phyloP scores from a whole-genome alignment of 164 flowering plant genomes.

The Euptelea pleiosperma region DNA sequence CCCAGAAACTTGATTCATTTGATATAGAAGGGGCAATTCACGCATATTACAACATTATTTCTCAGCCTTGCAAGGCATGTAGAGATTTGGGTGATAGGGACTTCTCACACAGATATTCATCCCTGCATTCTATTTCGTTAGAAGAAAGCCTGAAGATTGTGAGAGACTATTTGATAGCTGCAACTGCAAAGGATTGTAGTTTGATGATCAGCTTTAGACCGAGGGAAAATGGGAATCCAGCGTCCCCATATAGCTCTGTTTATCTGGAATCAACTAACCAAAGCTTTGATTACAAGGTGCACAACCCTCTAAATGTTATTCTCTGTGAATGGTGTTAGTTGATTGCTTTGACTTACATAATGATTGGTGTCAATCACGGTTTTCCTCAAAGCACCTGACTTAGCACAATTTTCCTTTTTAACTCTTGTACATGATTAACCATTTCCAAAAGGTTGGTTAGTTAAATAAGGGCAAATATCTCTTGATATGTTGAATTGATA shows the following conservation, averaged over 20 bases:
- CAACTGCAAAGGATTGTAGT: slow-evolving; percentile 95
- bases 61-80: slow-evolving; percentile 74
- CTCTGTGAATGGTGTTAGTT: not conserved
- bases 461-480: no score
- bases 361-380: not conserved
- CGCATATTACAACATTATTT: slow-evolving; percentile 73
- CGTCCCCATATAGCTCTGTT: slow-evolving; percentile 32
- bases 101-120: slow-evolving; percentile 26
- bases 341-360: no score
- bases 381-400: no score
- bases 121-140: slow-evolving; percentile 60
- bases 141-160: slow-evolving; percentile 76
- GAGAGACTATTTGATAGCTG: slow-evolving; percentile 78
- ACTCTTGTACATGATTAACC: no score
- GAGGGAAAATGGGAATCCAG: slow-evolving; percentile 24
- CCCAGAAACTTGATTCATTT: slow-evolving; percentile 71
- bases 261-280: slow-evolving; percentile 56
- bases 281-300: slow-evolving; percentile 81
- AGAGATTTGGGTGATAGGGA: slow-evolving; percentile 31
- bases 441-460: no score
- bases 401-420: no score
- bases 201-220: slow-evolving; percentile 78
- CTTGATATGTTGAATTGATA: no score
- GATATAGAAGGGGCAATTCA: slow-evolving; percentile 98
- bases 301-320: not conserved